phyloP scores from a whole-genome alignment of 176 grass and related monocot genomes.

The Areca catechu region DNA sequence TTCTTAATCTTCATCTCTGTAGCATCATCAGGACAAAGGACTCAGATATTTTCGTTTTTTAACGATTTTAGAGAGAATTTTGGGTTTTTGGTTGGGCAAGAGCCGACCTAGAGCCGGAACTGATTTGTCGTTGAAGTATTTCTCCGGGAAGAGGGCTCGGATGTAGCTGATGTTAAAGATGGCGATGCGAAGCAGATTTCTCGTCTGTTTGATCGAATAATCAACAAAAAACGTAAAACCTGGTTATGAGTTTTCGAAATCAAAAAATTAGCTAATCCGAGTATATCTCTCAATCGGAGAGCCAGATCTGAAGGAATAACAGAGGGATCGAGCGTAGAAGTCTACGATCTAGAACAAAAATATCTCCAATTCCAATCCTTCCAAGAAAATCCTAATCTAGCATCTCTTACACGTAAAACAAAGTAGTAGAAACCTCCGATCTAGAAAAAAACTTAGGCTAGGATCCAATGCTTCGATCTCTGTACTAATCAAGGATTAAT shows the following conservation, averaged over 20 bases:
- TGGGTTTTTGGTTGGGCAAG: conserved; percentile 1
- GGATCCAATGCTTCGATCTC: not conserved
- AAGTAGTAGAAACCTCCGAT: not conserved
- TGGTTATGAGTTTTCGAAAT: no score
- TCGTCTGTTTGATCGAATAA: conserved; percentile 47
- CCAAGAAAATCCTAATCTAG: no score
- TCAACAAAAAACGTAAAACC: no score
- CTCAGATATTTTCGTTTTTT: not conserved
- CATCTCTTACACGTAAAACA: not conserved
- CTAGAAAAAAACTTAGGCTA: not conserved
- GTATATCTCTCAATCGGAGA: no score
- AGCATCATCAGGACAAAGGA: conserved; percentile 11
- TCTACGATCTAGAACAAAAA: not conserved
- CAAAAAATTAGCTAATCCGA: not conserved
- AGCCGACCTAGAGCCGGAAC: conserved; percentile 82
- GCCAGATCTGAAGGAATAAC: no score
- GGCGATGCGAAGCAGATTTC: conserved; percentile 94
- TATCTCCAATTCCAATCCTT: no score
- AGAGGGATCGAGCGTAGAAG: not conserved
- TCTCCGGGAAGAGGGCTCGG: conserved; percentile 91
- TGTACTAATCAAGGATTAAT: not conserved
- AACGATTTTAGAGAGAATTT: not conserved
- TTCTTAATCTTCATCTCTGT: conserved; percentile 99
- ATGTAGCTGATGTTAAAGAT: conserved; percentile 99
- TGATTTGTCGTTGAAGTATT: conserved; percentile 97